Percentiles rank a stretch among this genome's conserved stretches.
Evolutionary conservation across 2,329 filamentous ascomycete genomes (phyloP).

Genomic region (Myriosclerotinia duriaeana): DNA sequence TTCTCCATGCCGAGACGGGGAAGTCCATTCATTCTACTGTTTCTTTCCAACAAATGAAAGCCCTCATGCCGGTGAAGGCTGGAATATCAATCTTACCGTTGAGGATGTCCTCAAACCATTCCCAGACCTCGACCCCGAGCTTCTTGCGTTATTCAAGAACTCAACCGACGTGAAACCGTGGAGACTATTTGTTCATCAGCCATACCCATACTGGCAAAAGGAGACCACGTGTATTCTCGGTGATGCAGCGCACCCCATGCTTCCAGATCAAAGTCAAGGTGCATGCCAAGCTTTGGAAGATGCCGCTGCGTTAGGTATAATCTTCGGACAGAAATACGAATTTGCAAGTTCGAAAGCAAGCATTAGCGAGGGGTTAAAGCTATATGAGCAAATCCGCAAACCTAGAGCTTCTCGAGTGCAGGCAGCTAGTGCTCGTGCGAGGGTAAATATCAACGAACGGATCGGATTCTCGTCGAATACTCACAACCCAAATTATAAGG

Average conservation of each 20-base stretch:
- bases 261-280: conserved; percentile 67
- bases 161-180: conserved; percentile 39
- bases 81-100: conserved; percentile 42
- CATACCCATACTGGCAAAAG: conserved; percentile 57
- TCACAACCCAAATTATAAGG: conserved; percentile 54
- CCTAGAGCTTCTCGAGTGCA: conserved; percentile 57
- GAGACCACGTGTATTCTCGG: conserved; percentile 57
- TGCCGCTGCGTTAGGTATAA: conserved; percentile 41
- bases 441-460: conserved; percentile 58
- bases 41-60: conserved; percentile 40
- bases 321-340: conserved; percentile 33
- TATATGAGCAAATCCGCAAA: conserved; percentile 52
- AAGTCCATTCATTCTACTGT: conserved; percentile 45
- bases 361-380: conserved; percentile 44
- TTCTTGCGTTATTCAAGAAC: conserved; percentile 34
- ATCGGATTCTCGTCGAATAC: conserved; percentile 42
- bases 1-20: conserved; percentile 43
- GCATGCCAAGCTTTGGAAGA: conserved; percentile 49
- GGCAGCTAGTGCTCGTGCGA: conserved; percentile 55
- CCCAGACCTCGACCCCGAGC: conserved; percentile 53
- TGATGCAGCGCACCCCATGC: conserved; percentile 67
- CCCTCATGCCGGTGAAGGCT: conserved; percentile 36
- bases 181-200: conserved; percentile 49
- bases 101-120: conserved; percentile 62
- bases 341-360: conserved; percentile 22